Evolutionary conservation across 2,329 filamentous ascomycete species (phyloP).

Genomic region (Mycosphaerella sp.): DNA sequence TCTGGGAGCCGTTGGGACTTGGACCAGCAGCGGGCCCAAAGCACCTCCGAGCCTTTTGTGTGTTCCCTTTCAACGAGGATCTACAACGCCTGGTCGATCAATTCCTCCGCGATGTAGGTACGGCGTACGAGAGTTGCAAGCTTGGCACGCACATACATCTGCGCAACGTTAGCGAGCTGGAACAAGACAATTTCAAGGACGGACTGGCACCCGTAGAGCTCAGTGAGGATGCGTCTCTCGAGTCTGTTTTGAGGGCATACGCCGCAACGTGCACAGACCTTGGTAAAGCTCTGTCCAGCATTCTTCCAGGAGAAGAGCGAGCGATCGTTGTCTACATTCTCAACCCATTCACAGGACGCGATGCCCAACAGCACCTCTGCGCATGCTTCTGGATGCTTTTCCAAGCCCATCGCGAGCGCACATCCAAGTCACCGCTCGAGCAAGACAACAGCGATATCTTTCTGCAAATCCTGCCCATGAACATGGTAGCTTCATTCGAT

Average conservation of each 20-base stretch:
- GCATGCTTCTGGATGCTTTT: conserved; percentile 67
- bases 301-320: conserved; percentile 31
- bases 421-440: conserved; percentile 58
- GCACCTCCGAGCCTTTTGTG: conserved; percentile 62
- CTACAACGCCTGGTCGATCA: conserved; percentile 54
- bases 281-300: conserved; percentile 25
- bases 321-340: conserved; percentile 67
- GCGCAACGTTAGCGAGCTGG: conserved; percentile 35
- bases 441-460: conserved; percentile 53
- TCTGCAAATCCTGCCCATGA: conserved; percentile 66
- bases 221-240: conserved; percentile 15
- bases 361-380: conserved; percentile 56
- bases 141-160: conserved; percentile 54
- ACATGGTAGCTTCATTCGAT: conserved; percentile 58
- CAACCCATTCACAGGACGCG: conserved; percentile 50
- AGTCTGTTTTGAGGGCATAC: conserved; percentile 22
- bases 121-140: conserved; percentile 66
- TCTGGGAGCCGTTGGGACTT: conserved; percentile 76
- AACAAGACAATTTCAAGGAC: conserved; percentile 23
- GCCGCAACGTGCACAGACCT: conserved; percentile 22
- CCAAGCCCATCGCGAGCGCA: conserved; percentile 55
- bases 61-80: conserved; percentile 61
- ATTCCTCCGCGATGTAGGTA: conserved; percentile 63
- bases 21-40: conserved; percentile 65
- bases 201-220: conserved; percentile 37